Percentiles rank a stretch among this genome's conserved stretches.
Conservation (phyloP, 2,329 filamentous ascomycete species). For the Colletotrichum liaoningense region DNA sequence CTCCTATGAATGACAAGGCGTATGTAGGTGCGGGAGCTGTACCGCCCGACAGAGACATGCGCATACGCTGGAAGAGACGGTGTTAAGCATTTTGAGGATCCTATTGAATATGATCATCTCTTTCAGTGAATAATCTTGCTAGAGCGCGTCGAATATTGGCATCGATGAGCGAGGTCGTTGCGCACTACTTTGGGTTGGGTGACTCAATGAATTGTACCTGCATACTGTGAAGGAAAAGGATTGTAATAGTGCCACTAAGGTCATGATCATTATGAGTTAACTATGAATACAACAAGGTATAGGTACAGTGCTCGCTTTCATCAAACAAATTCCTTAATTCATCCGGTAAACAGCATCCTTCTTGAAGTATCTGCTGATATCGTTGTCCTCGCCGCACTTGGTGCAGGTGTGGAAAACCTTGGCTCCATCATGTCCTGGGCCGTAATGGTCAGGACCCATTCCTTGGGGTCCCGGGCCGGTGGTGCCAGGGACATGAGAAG, state of each 20-base stretch:
- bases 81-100: background rate
- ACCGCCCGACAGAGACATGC: slow-evolving; percentile 24
- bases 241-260: background rate
- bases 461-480: slow-evolving; percentile 4
- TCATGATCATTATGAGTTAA: slow-evolving; percentile 26
- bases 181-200: too few relatives aligned
- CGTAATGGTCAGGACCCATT: slow-evolving; percentile 36
- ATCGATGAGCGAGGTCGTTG: too few relatives aligned
- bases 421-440: slow-evolving; percentile 35
- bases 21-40: slow-evolving; percentile 18
- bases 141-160: too few relatives aligned
- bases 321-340: slow-evolving; percentile 2
- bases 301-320: slow-evolving; percentile 6
- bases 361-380: slow-evolving; percentile 38
- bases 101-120: too few relatives aligned
- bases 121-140: too few relatives aligned
- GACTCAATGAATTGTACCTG: too few relatives aligned
- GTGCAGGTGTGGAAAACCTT: slow-evolving; percentile 36
- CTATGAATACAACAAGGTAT: slow-evolving; percentile 14
- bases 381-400: slow-evolving; percentile 35
- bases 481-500: slow-evolving; percentile 12
- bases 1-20: background rate
- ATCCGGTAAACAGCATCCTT: slow-evolving; percentile 37
- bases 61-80: background rate
- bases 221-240: too few relatives aligned